These are phyloP conservation scores for Nigrograna mackinnonii DNA, from an alignment of 2,329 filamentous ascomycete genomes.

Conservation along the genomic window DNA sequence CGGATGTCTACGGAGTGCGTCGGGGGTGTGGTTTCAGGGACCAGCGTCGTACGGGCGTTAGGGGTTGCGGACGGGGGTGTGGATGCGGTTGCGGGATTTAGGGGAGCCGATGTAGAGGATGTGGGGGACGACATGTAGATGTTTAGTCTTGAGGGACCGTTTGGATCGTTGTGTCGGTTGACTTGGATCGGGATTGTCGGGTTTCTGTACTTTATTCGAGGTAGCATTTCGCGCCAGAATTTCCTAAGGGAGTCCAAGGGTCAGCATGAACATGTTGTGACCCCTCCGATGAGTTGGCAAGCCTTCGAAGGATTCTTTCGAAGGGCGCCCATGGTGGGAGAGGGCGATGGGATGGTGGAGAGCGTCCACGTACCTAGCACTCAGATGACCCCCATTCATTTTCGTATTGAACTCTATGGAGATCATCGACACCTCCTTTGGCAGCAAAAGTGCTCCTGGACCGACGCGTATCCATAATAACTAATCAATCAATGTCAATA, in stretches of 20 bases:
- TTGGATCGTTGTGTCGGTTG: conserved; percentile 60
- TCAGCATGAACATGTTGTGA: too few species aligned
- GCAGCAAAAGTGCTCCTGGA: conserved; percentile 80
- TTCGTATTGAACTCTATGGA: conserved; percentile 71
- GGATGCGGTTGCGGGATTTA: conserved; percentile 1
- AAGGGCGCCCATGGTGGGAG: background rate
- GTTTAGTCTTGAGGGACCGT: conserved; percentile 41
- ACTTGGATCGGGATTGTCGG: conserved; percentile 82
- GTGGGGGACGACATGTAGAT: conserved; percentile 26
- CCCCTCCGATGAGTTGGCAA: too few species aligned
- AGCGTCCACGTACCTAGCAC: conserved; percentile 62
- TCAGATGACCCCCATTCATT: conserved; percentile 69
- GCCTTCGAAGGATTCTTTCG: background rate
- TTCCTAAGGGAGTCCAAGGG: conserved; percentile 58
- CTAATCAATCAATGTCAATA: conserved; percentile 52
- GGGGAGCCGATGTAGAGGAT: conserved; percentile 18
- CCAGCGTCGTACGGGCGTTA: conserved; percentile 23
- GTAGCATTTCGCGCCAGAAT: conserved; percentile 85
- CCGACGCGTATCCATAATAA: conserved; percentile 77
- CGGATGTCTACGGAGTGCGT: conserved; percentile 61
- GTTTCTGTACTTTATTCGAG: conserved; percentile 92
- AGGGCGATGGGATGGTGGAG: conserved; percentile 8
- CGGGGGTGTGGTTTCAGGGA: conserved; percentile 37
- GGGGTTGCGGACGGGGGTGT: conserved; percentile 21
- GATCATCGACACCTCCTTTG: conserved; percentile 74